These are phyloP conservation scores for Leccinum subrobustum DNA, from an alignment of 1,284 basidiomycete species.

Conservation along the genomic window DNA sequence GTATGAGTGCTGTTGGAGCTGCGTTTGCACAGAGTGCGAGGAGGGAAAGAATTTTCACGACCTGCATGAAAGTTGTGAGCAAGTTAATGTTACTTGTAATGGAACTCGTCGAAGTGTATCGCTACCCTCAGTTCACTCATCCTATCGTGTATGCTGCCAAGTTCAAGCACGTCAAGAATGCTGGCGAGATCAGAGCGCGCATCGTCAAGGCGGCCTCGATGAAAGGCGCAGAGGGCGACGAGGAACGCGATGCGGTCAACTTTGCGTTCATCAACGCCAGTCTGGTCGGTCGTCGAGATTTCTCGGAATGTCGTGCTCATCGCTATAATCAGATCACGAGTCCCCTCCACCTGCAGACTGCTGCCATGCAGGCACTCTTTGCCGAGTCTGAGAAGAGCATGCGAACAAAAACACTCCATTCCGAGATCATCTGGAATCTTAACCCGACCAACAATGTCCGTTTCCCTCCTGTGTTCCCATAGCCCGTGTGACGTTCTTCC, in stretches of 20 bases:
- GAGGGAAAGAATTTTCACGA: background rate
- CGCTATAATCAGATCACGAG: constrained; percentile 61
- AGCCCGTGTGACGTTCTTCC: background rate
- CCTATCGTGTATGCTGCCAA: constrained; percentile 63
- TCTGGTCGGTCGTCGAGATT: constrained; percentile 38
- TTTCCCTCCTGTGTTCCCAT: background rate
- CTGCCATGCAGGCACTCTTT: constrained; percentile 76
- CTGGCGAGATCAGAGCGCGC: constrained; percentile 55
- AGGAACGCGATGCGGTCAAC: constrained; percentile 71
- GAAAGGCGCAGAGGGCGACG: constrained; percentile 60
- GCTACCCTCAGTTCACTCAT: constrained; percentile 50
- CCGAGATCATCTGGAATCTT: constrained; percentile 81
- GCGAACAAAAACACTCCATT: constrained; percentile 79
- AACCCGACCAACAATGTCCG: constrained; percentile 83
- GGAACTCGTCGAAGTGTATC: constrained; percentile 51
- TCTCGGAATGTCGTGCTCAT: background rate
- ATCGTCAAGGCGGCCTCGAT: constrained; percentile 69
- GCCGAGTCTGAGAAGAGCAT: constrained; percentile 58
- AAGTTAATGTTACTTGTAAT: constrained; percentile 15
- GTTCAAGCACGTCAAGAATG: constrained; percentile 67
- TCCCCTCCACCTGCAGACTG: constrained; percentile 73
- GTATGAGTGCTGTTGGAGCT: constrained; percentile 45
- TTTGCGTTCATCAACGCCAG: constrained; percentile 87
- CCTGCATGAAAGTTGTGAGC: background rate
- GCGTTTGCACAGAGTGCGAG: constrained; percentile 38